phyloP scores from a whole-genome alignment of 805 yeast species.

The Crinitomyces ghanaensis region DNA sequence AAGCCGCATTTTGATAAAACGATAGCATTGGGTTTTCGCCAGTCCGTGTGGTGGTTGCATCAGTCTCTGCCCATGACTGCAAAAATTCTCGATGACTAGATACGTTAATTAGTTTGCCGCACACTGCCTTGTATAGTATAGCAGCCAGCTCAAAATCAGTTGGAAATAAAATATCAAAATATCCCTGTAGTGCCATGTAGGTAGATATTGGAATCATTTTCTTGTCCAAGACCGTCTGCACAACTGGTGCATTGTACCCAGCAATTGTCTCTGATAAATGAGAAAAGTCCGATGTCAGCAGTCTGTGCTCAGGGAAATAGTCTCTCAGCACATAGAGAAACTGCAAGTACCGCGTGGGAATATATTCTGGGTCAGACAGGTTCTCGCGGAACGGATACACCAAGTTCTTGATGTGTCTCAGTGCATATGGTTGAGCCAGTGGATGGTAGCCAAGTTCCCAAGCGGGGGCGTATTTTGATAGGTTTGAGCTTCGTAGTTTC shows the following conservation, averaged over 20 bases:
- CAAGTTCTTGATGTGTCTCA: conserved; percentile 36
- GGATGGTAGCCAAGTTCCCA: conserved; percentile 44
- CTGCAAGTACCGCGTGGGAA: conserved; percentile 66
- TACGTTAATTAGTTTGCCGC: conserved; percentile 46
- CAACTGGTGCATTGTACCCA: conserved; percentile 68
- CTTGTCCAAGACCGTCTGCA: conserved; percentile 61
- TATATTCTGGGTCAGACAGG: conserved; percentile 60
- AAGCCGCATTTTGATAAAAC: conserved; percentile 64
- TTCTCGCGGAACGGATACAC: conserved; percentile 56
- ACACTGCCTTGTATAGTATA: conserved; percentile 50
- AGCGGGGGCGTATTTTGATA: conserved; percentile 18
- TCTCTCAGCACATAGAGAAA: conserved; percentile 51
- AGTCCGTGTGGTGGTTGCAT: conserved; percentile 52
- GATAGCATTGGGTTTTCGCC: conserved; percentile 83
- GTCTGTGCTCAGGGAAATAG: conserved; percentile 63
- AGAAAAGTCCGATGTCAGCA: conserved; percentile 64
- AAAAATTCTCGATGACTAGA: conserved; percentile 55
- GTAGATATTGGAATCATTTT: conserved; percentile 59
- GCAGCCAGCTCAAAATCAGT: conserved; percentile 58
- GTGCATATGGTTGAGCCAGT: conserved; percentile 36
- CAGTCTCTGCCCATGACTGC: conserved; percentile 58
- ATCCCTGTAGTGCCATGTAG: conserved; percentile 77
- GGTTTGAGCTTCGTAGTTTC: conserved; percentile 34
- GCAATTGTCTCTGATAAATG: conserved; percentile 28
- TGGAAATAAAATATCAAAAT: conserved; percentile 77